A percentile compares a stretch with the other conserved stretches of the same genome.
Conservation (phyloP, 2,329 filamentous ascomycete species). For the Verruconis gallopava region DNA sequence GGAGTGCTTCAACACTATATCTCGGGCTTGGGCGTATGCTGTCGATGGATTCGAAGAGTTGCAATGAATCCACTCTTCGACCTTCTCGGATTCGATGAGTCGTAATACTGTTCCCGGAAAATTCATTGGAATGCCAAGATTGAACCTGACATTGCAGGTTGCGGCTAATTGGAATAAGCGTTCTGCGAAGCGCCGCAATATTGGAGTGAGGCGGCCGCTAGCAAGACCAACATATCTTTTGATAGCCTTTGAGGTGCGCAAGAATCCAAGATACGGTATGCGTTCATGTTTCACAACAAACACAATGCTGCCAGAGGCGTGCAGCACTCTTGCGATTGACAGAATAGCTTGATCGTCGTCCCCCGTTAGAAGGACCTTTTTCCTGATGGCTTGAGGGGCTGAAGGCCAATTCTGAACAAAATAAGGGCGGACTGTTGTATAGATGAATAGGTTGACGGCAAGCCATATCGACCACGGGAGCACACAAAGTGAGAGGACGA, state of each 20-base stretch:
- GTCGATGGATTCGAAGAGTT: background rate
- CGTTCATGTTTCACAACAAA: constrained; percentile 6
- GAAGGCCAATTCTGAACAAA: background rate
- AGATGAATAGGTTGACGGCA: background rate
- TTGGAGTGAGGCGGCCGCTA: background rate
- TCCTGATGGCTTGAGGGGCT: background rate
- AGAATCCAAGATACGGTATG: background rate
- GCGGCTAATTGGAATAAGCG: background rate
- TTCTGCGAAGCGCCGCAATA: background rate
- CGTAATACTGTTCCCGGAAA: background rate
- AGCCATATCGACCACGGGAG: background rate
- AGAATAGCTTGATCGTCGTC: background rate
- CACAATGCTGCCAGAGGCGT: background rate
- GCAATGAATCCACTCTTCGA: constrained; percentile 3
- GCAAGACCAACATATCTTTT: constrained; percentile 1
- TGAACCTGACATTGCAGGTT: background rate
- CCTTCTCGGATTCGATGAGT: constrained; percentile 4
- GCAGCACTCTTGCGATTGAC: background rate
- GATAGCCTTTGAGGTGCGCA: constrained; percentile 4
- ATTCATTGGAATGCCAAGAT: constrained; percentile 1
- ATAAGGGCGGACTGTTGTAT: background rate
- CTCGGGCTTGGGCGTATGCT: background rate
- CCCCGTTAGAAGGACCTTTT: constrained; percentile 3
- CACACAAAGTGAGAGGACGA: background rate
- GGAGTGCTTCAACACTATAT: constrained; percentile 1